Conservation (phyloP, 768 basidiomycete genomes). For the Boletus pseudo-olivaceus region DNA sequence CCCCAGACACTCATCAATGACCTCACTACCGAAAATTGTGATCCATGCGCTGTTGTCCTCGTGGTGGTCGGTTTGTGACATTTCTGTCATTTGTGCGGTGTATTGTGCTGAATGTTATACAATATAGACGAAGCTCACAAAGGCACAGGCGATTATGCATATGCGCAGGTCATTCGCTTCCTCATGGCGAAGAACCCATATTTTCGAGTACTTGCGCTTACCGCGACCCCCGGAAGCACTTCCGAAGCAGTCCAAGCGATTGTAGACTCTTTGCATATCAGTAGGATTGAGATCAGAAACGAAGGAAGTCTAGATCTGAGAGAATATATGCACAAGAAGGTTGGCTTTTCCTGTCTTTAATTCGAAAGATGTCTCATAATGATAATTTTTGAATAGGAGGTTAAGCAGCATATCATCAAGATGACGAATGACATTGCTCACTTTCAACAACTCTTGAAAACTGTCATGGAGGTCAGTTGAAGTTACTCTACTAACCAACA, state of each 20-base stretch:
- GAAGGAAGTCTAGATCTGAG: constrained; percentile 86
- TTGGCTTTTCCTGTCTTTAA: constrained; percentile 25
- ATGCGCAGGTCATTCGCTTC: constrained; percentile 82
- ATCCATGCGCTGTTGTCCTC: constrained; percentile 76
- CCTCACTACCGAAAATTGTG: constrained; percentile 65
- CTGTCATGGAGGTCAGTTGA: constrained; percentile 67
- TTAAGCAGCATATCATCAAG: constrained; percentile 73
- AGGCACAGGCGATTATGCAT: constrained; percentile 90
- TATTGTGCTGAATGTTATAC: constrained; percentile 1
- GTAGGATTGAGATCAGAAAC: constrained; percentile 90
- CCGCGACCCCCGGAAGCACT: constrained; percentile 88
- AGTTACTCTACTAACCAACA: background rate
- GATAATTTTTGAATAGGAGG: constrained; percentile 42
- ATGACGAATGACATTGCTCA: constrained; percentile 66
- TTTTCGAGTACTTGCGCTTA: constrained; percentile 89
- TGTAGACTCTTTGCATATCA: constrained; percentile 92
- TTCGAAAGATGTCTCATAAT: background rate
- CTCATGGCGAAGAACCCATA: constrained; percentile 94
- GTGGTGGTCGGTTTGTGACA: constrained; percentile 72
- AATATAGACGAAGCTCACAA: constrained; percentile 87
- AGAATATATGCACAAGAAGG: constrained; percentile 87
- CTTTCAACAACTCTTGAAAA: constrained; percentile 64
- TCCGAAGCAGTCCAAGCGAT: constrained; percentile 86
- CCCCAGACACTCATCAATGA: constrained; percentile 95
- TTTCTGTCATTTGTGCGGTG: background rate